Evolutionary conservation across 306 rosid genomes (phyloP).

Genomic region (Fragaria nilgerrensis): DNA sequence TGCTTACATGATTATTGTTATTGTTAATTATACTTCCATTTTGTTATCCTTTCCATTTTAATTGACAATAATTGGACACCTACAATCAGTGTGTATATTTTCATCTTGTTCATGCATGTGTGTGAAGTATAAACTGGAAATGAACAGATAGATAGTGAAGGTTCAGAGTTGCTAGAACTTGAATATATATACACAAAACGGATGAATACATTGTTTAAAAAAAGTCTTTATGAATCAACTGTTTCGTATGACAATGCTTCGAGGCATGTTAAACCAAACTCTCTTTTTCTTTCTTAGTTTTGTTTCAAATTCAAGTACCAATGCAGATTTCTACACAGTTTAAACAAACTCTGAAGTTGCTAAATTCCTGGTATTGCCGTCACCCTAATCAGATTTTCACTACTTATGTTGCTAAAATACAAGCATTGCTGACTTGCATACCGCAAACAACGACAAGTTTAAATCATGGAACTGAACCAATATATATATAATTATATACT

Average conservation of each 20-base stretch:
- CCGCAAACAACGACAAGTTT: neutral
- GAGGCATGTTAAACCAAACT: neutral
- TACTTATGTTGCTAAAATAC: neutral
- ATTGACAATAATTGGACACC: neutral
- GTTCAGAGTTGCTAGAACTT: neutral
- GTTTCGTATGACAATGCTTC: neutral
- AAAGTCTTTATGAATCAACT: no score
- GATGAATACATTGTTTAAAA: no score
- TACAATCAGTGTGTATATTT: neutral
- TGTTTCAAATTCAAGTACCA: neutral
- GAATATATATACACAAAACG: neutral
- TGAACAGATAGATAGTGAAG: neutral
- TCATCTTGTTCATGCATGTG: neutral
- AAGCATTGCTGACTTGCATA: neutral
- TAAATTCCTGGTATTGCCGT: slow-evolving; percentile 1
- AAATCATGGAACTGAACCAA: neutral
- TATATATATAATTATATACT: no score
- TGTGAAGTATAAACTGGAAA: neutral
- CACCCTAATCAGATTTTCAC: neutral
- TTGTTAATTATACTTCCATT: neutral
- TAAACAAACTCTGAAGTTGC: neutral
- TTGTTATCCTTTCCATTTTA: neutral
- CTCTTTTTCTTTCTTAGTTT: neutral
- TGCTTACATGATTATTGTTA: neutral
- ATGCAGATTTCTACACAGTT: neutral